Evolutionary conservation across 345 rosid genomes (phyloP).

Genomic region (Brassica rapa): DNA sequence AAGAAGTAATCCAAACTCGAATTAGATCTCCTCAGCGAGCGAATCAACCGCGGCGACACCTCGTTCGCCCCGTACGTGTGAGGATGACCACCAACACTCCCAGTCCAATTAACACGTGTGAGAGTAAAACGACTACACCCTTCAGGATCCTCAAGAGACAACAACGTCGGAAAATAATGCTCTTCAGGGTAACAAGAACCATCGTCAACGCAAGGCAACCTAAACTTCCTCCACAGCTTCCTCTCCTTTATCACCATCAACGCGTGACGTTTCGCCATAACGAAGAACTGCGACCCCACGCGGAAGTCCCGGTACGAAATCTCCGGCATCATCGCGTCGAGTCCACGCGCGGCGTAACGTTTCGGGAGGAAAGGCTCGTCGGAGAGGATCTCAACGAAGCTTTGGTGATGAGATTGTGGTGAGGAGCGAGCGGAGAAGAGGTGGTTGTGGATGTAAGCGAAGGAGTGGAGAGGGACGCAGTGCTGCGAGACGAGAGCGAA

Average conservation of each 20-base stretch:
- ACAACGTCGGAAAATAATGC: slow-evolving; percentile 83
- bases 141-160: slow-evolving; percentile 65
- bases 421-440: slow-evolving; percentile 49
- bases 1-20: slow-evolving; percentile 58
- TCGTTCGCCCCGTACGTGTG: slow-evolving; percentile 51
- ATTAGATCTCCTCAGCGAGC: slow-evolving; percentile 54
- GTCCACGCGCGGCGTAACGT: slow-evolving; percentile 71
- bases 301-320: slow-evolving; percentile 59
- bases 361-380: slow-evolving; percentile 58
- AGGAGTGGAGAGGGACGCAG: slow-evolving; percentile 87
- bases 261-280: slow-evolving; percentile 70
- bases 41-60: slow-evolving; percentile 52
- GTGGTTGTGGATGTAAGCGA: slow-evolving; percentile 56
- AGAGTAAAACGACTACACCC: slow-evolving; percentile 69
- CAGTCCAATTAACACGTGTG: slow-evolving; percentile 89
- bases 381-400: slow-evolving; percentile 78
- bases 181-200: slow-evolving; percentile 83
- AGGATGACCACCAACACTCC: slow-evolving; percentile 72
- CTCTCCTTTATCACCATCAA: slow-evolving; percentile 60
- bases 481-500: slow-evolving; percentile 80
- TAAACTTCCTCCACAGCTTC: slow-evolving; percentile 76
- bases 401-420: slow-evolving; percentile 19
- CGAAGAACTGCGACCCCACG: slow-evolving; percentile 90
- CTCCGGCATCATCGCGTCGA: slow-evolving; percentile 64
- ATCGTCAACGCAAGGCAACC: slow-evolving; percentile 55